A percentile compares a stretch with the other conserved stretches of the same genome.
Conservation (phyloP, 2,329 filamentous ascomycete genomes). For the Hymenoscyphus fructigenus region DNA sequence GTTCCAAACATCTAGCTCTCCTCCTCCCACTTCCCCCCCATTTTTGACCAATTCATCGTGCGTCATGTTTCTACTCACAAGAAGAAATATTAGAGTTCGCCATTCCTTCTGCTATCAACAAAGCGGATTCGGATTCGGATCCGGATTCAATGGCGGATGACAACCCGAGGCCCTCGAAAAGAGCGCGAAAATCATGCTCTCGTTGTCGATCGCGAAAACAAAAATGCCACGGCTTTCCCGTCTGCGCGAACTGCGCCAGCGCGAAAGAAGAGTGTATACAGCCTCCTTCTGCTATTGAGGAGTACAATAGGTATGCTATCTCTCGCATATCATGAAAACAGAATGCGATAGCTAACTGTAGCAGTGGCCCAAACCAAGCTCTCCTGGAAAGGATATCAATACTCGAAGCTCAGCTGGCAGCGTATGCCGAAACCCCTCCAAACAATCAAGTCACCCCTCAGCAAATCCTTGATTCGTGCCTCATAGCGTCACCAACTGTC, state of each 20-base stretch:
- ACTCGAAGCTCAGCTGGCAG: constrained; percentile 31
- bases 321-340: background rate
- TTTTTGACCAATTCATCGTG: background rate
- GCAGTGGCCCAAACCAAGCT: constrained; percentile 30
- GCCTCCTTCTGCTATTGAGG: constrained; percentile 31
- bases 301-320: constrained; percentile 30
- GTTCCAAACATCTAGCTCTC: background rate
- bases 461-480: constrained; percentile 9
- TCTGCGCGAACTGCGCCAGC: constrained; percentile 30
- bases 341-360: constrained; percentile 3
- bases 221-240: constrained; percentile 31
- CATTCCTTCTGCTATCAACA: background rate
- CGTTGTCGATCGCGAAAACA: constrained; percentile 30
- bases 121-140: constrained; percentile 20
- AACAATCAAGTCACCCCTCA: constrained; percentile 13
- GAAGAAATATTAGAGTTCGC: background rate
- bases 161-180: constrained; percentile 30
- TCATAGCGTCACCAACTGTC: constrained; percentile 15
- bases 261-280: constrained; percentile 32
- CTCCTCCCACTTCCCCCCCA: background rate
- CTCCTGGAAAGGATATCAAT: constrained; percentile 31
- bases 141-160: constrained; percentile 25
- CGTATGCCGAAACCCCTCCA: constrained; percentile 23
- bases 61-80: background rate
- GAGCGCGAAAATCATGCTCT: constrained; percentile 31